Evolutionary conservation across 2,329 filamentous ascomycete genomes (phyloP).

Genomic region (Cryphonectria japonica): DNA sequence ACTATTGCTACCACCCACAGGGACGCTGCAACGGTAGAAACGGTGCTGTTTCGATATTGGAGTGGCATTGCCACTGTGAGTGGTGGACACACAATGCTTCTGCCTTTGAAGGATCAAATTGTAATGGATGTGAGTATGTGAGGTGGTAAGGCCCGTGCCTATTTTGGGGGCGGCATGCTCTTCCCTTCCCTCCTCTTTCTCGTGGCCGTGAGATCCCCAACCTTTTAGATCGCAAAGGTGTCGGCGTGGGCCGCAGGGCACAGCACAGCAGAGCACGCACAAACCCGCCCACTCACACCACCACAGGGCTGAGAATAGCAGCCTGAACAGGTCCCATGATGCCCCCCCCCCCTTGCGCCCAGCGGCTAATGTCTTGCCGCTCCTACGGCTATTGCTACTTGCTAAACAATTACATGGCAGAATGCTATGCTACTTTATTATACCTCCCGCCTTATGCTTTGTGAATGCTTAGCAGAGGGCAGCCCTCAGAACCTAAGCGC

Average conservation of each 20-base stretch:
- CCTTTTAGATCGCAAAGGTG: neutral
- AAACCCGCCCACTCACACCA: neutral
- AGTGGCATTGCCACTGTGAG: neutral
- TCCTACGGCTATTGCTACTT: neutral
- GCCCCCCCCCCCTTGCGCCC: constrained; percentile 15
- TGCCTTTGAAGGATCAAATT: neutral
- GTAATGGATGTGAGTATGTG: neutral
- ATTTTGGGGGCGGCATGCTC: constrained; percentile 19
- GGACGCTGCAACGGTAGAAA: neutral
- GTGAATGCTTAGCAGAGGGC: neutral
- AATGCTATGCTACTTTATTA: neutral
- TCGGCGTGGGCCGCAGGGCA: neutral
- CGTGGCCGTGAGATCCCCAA: neutral
- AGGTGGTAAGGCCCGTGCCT: constrained; percentile 13
- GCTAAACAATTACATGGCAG: neutral
- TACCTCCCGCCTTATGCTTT: neutral
- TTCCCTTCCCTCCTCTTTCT: neutral
- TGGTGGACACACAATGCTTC: neutral
- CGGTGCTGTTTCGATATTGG: neutral
- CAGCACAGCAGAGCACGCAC: neutral
- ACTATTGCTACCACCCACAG: too few species aligned
- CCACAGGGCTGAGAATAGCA: constrained; percentile 29
- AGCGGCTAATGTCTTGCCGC: constrained; percentile 17
- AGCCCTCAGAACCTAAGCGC: neutral
- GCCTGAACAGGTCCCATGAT: neutral